Conservation (phyloP, 768 basidiomycete species). For the Strobilomyces confusus region DNA sequence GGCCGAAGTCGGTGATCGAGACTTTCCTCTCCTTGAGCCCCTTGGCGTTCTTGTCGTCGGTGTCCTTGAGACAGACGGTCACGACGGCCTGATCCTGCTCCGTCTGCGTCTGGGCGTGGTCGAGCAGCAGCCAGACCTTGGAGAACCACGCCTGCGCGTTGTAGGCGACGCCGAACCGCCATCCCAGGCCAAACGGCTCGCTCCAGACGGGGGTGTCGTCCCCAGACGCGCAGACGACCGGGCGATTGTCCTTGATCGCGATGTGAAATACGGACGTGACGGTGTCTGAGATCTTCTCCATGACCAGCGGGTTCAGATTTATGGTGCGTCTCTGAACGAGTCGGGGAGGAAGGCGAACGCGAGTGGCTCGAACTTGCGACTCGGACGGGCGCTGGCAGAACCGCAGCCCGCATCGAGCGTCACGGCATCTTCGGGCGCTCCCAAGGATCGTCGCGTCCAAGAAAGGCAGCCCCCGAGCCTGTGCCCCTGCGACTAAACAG, state of each 20-base stretch:
- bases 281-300: constrained; percentile 27
- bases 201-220: constrained; percentile 18
- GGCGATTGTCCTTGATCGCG: constrained; percentile 18
- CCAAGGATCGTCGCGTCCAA: no score
- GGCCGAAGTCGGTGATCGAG: constrained; percentile 25
- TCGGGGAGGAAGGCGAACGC: neutral
- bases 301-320: neutral
- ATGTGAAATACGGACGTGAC: constrained; percentile 24
- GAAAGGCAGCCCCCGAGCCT: no score
- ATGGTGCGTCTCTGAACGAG: neutral
- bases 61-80: constrained; percentile 9
- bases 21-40: constrained; percentile 9
- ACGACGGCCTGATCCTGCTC: constrained; percentile 19
- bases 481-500: no score
- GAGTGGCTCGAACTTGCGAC: no score
- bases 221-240: constrained; percentile 9
- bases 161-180: constrained; percentile 26
- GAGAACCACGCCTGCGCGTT: constrained; percentile 19
- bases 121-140: constrained; percentile 23
- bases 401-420: no score
- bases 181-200: constrained; percentile 26
- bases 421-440: no score
- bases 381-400: no score
- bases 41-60: constrained; percentile 1
- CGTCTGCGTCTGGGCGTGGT: constrained; percentile 22